Evolutionary conservation across 352 stramenopile genomes (phyloP).

Genomic region (Globisporangium uncinulatum): DNA sequence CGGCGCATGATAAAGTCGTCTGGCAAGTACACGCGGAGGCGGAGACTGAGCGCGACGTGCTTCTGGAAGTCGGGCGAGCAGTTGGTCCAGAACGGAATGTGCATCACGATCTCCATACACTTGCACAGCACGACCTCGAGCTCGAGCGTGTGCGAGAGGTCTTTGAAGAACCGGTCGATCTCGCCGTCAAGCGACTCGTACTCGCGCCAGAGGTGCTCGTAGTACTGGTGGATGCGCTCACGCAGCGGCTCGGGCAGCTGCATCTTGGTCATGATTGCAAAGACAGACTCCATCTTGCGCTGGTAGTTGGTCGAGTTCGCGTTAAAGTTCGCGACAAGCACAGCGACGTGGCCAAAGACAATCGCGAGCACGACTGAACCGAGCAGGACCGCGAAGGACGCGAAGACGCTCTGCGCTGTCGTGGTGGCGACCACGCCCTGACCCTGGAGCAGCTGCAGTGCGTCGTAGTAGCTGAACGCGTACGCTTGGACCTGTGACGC

Average conservation of each 20-base stretch:
- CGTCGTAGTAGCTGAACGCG: constrained; percentile 32
- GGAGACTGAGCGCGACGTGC: constrained; percentile 36
- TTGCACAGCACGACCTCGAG: constrained; percentile 59
- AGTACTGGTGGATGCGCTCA: constrained; percentile 66
- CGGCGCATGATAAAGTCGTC: constrained; percentile 55
- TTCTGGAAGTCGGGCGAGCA: constrained; percentile 53
- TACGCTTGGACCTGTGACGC: constrained; percentile 18
- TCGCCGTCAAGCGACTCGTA: constrained; percentile 60
- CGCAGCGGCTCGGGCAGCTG: constrained; percentile 37
- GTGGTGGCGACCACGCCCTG: constrained; percentile 25
- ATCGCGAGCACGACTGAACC: constrained; percentile 52
- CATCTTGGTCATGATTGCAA: constrained; percentile 49
- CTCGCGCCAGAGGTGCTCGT: constrained; percentile 59
- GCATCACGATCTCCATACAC: constrained; percentile 49
- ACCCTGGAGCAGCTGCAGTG: constrained; percentile 45
- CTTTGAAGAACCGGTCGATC: constrained; percentile 40
- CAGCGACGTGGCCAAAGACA: constrained; percentile 54
- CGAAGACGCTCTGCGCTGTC: constrained; percentile 32
- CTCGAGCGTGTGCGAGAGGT: constrained; percentile 52
- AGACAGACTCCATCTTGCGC: constrained; percentile 59
- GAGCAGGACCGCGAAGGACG: constrained; percentile 30
- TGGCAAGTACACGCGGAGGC: constrained; percentile 48
- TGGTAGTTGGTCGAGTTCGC: constrained; percentile 46
- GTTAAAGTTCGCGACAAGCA: constrained; percentile 59
- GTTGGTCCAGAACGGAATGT: constrained; percentile 29